Base-by-base conservation (phyloP, 2,329 filamentous ascomycete genomes). In the Penicillium frequentans region DNA sequence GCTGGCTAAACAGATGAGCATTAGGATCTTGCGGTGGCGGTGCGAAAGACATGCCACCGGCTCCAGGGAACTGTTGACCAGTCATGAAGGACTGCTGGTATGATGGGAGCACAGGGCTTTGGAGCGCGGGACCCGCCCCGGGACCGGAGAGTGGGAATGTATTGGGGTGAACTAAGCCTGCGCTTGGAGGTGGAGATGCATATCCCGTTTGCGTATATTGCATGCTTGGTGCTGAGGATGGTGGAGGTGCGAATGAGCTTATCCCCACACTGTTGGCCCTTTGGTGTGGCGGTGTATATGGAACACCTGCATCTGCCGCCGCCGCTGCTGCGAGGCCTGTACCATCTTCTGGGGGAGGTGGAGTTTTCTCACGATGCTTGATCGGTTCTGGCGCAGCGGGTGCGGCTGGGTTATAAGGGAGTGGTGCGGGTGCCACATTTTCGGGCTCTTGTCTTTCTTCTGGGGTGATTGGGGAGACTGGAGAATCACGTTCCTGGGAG, bases 341-440 rank as follows among this genome's bases (percentile, higher is more conserved):
- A 37, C 78, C 83, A 69, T 87, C 85, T 26, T 76, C 73, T 13
- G 86, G 86, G 7, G 86, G 86, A 2, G 86, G 86, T 3, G 86
- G 86, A 4, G 86, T 88, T 74, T 87, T 86, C 70, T 88, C 85
- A n/a, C 86, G 81, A 64, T 86, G 81, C 43, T 82, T 78, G 52
- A 88, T 86, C 2, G 84, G 84, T 66, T 88, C 86, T 7, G 86
- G 86, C 0, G 84, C 85, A n/a, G 84, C 78, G 23, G 86, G 86
- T 5, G 86, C 85, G 10, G 86, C 85, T 16, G 86, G 86, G 62
- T 88, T 88, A 67, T 88, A 88, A n/a, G 84, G 82, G 59, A 86
- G 76, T 3, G 84, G 83, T 2, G 79, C 70, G 57, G 84, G 83
- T 2, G 79, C 70, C 57, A 77, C 81, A 61, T 68, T 73, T 37